Base-by-base conservation (phyloP, 768 basidiomycete species). In the Phylloporus sp. region DNA sequence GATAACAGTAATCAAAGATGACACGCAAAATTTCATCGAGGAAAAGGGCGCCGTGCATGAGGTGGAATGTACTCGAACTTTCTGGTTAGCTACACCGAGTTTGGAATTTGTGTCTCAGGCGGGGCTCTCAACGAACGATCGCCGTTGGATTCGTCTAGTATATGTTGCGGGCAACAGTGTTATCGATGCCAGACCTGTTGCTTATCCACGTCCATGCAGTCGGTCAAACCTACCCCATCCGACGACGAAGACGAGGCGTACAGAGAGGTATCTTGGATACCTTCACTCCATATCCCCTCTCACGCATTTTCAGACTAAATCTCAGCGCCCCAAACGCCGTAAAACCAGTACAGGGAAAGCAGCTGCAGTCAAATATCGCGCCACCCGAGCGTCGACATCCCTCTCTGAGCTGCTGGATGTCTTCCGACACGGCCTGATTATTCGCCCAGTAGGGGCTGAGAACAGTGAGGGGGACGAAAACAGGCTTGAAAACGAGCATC, bases 251-350 rank as follows among this genome's bases (percentile, higher is more conserved):
- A 59, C 6, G 57, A 59, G 0, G 45, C 49, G 11, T 64, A 64
- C 48, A 24, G 6, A 2, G 59, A 68, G 52, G 67, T 68, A 47
- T 11, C n/a, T 6, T 6, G 7, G 20, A 12, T 20, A 13, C 34
- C 28, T 16, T 20, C 16, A 12, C 24, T 2, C 16, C 15, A 8
- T 9, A 3, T 39, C 24, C 12, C 20, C 45, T 31, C 20, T 28
- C 15, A 5, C 8, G 18, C 9, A 9, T 29, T 24, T 16, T 8
- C 49, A 62, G 61, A 34, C 29, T 5, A 56, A 53, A 45, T 55
- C 52, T 3, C 53, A 47, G 31, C 62, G 56, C 16, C 26, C 39
- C 42, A 68, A 70, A 47, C 66, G 68, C 31, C 68, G 62, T 13
- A 68, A 66, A 43, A 53, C 56, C 29, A 60, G 59, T 27, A 50